Conservation (phyloP, 371 early-diverging fungal species). For the Saksenaea vasiformis region DNA sequence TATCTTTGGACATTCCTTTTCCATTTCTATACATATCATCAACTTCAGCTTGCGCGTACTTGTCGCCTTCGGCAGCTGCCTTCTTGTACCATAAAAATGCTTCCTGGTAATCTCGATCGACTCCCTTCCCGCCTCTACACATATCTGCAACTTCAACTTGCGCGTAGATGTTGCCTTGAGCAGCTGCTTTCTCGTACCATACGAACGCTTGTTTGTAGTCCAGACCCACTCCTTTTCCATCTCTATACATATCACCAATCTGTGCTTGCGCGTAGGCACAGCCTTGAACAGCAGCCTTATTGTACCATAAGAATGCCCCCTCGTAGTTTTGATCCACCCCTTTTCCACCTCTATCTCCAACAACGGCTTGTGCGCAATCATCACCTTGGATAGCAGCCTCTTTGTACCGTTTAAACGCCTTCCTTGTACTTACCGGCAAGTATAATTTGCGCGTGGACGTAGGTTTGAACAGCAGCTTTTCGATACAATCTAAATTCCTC, state of each 20-base stretch:
- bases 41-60: constrained; percentile 41
- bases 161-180: constrained; percentile 35
- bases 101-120: constrained; percentile 22
- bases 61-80: constrained; percentile 39
- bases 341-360: constrained; percentile 1
- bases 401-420: no score
- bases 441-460: no score
- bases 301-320: constrained; percentile 47
- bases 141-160: neutral
- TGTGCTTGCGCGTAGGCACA: no score
- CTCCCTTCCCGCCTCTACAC: constrained; percentile 12
- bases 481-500: no score
- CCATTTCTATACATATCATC: constrained; percentile 32
- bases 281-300: constrained; percentile 36
- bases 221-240: constrained; percentile 43
- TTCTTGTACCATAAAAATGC: constrained; percentile 39
- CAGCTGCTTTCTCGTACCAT: constrained; percentile 54
- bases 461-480: no score
- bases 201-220: constrained; percentile 38
- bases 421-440: no score
- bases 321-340: constrained; percentile 3
- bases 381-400: no score
- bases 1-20: no score
- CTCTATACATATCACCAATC: neutral
- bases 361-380: no score